Evolutionary conservation across 352 stramenopile genomes (phyloP).

Genomic region (Phytophthora sp.): DNA sequence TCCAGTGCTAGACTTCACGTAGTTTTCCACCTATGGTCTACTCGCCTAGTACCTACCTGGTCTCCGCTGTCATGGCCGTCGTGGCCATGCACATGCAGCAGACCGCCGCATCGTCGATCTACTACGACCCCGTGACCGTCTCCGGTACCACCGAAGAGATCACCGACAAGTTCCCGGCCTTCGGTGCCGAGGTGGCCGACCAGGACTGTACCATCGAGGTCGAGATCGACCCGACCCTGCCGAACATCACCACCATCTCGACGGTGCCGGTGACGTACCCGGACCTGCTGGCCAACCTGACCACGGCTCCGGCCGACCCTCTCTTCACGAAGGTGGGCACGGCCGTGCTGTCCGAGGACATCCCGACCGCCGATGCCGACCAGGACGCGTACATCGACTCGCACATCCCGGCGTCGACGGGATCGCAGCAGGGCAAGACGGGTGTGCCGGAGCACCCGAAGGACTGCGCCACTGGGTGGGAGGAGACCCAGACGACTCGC

Average conservation of each 20-base stretch:
- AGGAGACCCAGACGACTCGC: neutral
- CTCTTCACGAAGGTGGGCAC: conserved; percentile 33
- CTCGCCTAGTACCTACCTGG: conserved; percentile 19
- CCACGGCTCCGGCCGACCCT: conserved; percentile 15
- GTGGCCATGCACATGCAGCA: conserved; percentile 31
- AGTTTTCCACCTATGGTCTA: conserved; percentile 15
- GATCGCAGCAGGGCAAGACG: neutral
- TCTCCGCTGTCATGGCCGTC: conserved; percentile 9
- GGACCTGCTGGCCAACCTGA: conserved; percentile 21
- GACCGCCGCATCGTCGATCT: conserved; percentile 12
- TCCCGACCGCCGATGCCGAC: conserved; percentile 3
- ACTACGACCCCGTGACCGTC: conserved; percentile 14
- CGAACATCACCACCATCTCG: conserved; percentile 30
- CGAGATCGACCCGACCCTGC: conserved; percentile 28
- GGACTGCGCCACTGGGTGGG: conserved; percentile 29
- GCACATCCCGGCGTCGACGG: neutral
- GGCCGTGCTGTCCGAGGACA: conserved; percentile 20
- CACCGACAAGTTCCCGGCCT: conserved; percentile 7
- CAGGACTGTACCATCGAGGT: conserved; percentile 13
- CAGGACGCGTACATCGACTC: conserved; percentile 24
- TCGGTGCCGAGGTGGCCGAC: conserved; percentile 12
- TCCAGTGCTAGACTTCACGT: neutral
- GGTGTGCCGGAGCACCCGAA: conserved; percentile 4
- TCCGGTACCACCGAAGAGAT: conserved; percentile 12
- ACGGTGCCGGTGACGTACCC: conserved; percentile 12